Evolutionary conservation across 805 yeast species (phyloP).

Genomic region (Spathaspora arborariae): DNA sequence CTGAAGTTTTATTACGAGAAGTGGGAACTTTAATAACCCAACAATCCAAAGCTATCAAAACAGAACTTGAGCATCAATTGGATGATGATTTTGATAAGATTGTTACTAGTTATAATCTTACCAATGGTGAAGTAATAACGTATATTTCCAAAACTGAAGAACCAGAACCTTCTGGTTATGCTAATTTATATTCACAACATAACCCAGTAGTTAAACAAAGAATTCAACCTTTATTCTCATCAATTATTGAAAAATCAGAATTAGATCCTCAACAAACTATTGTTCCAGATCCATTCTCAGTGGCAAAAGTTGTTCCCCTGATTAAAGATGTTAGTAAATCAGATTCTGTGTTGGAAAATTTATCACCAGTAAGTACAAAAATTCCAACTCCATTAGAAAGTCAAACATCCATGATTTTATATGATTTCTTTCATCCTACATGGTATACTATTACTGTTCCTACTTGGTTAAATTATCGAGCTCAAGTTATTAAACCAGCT

Average conservation of each 20-base stretch:
- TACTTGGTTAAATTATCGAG: slow-evolving; percentile 37
- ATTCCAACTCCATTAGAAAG: slow-evolving; percentile 30
- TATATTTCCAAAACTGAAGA: slow-evolving; percentile 31
- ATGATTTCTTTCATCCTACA: slow-evolving; percentile 40
- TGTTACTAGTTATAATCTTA: slow-evolving; percentile 45
- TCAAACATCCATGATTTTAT: slow-evolving; percentile 32
- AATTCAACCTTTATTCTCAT: slow-evolving; percentile 77
- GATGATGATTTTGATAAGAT: slow-evolving; percentile 60
- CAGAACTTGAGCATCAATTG: slow-evolving; percentile 42
- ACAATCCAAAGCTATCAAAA: slow-evolving; percentile 11
- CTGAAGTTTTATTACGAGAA: slow-evolving; percentile 64
- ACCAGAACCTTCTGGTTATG: slow-evolving; percentile 16
- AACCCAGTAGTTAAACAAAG: slow-evolving; percentile 40
- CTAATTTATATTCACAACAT: slow-evolving; percentile 33
- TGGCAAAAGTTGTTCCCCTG: slow-evolving; percentile 64
- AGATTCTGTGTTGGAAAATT: slow-evolving; percentile 24
- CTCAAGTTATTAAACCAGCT: slow-evolving; percentile 20
- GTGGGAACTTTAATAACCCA: slow-evolving; percentile 19
- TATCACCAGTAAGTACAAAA: slow-evolving; percentile 27
- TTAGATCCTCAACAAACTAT: slow-evolving; percentile 71
- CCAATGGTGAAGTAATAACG: slow-evolving; percentile 58
- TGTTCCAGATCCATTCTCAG: slow-evolving; percentile 62
- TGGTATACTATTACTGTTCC: slow-evolving; percentile 43
- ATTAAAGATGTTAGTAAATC: slow-evolving; percentile 18
- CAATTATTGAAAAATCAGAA: slow-evolving; percentile 62